A percentile compares a stretch with the other conserved stretches of the same genome.
Conservation (phyloP, 192 early-diverging fungal species). For the Linnemannia exigua region DNA sequence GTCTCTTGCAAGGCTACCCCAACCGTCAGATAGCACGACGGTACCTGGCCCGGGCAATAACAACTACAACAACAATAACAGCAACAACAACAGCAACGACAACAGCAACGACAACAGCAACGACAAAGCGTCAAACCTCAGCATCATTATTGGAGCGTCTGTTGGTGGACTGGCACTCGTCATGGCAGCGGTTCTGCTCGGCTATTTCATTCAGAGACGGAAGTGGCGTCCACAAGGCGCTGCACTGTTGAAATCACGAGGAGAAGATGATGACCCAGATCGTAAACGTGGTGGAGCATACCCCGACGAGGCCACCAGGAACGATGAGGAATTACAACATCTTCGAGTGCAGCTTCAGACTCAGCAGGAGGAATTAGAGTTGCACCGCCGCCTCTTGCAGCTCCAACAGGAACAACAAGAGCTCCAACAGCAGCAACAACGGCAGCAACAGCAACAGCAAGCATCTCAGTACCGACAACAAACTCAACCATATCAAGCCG, state of each 20-base stretch:
- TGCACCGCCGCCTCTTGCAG: conserved; percentile 25
- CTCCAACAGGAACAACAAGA: conserved; percentile 28
- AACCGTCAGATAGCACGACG: background rate
- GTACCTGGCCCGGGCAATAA: background rate
- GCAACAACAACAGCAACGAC: background rate
- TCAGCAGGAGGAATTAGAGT: conserved; percentile 40
- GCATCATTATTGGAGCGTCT: conserved; percentile 30
- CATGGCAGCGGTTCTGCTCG: background rate
- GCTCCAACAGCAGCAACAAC: conserved; percentile 28
- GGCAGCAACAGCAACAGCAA: conserved; percentile 8
- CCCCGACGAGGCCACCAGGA: background rate
- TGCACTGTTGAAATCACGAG: background rate
- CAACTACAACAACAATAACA: too few relatives aligned
- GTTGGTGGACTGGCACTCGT: conserved; percentile 33
- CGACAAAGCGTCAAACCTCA: background rate
- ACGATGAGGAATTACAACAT: conserved; percentile 22
- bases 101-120: too few relatives aligned
- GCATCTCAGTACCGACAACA: background rate
- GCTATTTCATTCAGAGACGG: background rate
- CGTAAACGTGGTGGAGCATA: background rate
- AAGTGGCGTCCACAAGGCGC: background rate
- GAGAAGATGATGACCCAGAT: conserved; percentile 17
- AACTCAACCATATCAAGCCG: conserved; percentile 7
- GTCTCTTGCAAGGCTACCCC: background rate
- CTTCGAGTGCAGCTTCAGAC: conserved; percentile 15